phyloP scores from a whole-genome alignment of 768 basidiomycete genomes.

The Coprinopsis marcescibilis region DNA sequence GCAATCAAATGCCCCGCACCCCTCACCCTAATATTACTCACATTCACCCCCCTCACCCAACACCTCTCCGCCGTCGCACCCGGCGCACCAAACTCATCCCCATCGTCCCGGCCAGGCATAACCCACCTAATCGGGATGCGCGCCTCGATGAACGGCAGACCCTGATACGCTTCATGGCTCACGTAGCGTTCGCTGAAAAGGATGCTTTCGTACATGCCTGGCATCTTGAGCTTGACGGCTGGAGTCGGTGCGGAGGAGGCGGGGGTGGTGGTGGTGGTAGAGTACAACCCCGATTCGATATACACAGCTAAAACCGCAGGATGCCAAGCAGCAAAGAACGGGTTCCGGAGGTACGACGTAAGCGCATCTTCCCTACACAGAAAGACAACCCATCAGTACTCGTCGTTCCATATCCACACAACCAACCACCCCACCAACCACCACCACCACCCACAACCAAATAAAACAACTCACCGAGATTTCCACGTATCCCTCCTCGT shows the following conservation, averaged over 20 bases:
- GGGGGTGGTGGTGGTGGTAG: conserved; percentile 21
- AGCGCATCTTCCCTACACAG: conserved; percentile 53
- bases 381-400: neutral
- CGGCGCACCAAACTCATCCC: conserved; percentile 32
- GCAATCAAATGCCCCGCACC: conserved; percentile 44
- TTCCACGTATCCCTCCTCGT: conserved; percentile 58
- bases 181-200: conserved; percentile 48
- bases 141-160: conserved; percentile 40
- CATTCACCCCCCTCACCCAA: conserved; percentile 37
- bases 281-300: conserved; percentile 51
- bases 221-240: conserved; percentile 57
- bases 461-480: conserved; percentile 40
- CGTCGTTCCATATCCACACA: too few relatives aligned
- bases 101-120: conserved; percentile 39
- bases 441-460: too few relatives aligned
- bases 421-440: too few relatives aligned
- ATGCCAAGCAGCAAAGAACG: conserved; percentile 74
- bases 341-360: conserved; percentile 37
- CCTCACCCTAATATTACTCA: conserved; percentile 34
- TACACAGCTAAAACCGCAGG: conserved; percentile 55
- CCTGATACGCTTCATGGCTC: conserved; percentile 35
- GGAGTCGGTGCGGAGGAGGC: conserved; percentile 25
- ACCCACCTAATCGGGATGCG: conserved; percentile 50
- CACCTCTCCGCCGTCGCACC: conserved; percentile 31
- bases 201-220: conserved; percentile 57